Evolutionary conservation across 495 filamentous ascomycete species (phyloP).

Genomic region (Arthonia radiata): DNA sequence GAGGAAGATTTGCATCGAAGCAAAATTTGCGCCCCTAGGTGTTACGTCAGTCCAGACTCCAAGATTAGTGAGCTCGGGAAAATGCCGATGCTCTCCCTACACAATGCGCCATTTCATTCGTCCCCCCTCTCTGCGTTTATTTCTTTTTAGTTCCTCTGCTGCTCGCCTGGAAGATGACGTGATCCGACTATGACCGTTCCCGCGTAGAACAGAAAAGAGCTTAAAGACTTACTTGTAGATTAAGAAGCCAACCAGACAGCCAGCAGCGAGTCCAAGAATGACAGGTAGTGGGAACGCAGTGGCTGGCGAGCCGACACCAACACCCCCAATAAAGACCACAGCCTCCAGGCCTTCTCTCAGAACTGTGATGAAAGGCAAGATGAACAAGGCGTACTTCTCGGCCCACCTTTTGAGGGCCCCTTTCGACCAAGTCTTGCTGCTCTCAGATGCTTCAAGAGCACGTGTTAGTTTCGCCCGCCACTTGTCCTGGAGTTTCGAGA

Average conservation of each 20-base stretch:
- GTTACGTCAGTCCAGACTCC: conserved; percentile 2
- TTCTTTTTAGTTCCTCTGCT: no score
- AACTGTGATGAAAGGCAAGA: conserved; percentile 63
- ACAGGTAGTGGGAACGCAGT: conserved; percentile 50
- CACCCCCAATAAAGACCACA: conserved; percentile 60
- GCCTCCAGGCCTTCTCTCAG: conserved; percentile 63
- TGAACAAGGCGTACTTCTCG: conserved; percentile 62
- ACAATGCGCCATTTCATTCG: no score
- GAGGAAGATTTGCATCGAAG: conserved; percentile 54
- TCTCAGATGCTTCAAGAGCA: conserved; percentile 29
- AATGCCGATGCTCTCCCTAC: no score
- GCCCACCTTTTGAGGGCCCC: conserved; percentile 33
- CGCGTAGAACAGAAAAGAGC: conserved; percentile 3
- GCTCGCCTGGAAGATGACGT: no score
- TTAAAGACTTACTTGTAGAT: conserved; percentile 43
- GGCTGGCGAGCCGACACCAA: conserved; percentile 49
- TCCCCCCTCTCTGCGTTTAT: no score
- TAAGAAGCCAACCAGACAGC: conserved; percentile 36
- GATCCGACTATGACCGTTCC: no score
- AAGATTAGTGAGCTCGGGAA: neutral
- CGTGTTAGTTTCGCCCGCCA: conserved; percentile 59
- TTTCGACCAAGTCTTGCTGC: conserved; percentile 7
- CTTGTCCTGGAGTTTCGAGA: conserved; percentile 65
- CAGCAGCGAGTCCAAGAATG: conserved; percentile 38
- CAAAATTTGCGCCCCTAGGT: conserved; percentile 30